A percentile compares a stretch with the other conserved stretches of the same genome.
Evolutionary conservation across 768 basidiomycete genomes (phyloP).

Genomic region (Hydnum rufescens): DNA sequence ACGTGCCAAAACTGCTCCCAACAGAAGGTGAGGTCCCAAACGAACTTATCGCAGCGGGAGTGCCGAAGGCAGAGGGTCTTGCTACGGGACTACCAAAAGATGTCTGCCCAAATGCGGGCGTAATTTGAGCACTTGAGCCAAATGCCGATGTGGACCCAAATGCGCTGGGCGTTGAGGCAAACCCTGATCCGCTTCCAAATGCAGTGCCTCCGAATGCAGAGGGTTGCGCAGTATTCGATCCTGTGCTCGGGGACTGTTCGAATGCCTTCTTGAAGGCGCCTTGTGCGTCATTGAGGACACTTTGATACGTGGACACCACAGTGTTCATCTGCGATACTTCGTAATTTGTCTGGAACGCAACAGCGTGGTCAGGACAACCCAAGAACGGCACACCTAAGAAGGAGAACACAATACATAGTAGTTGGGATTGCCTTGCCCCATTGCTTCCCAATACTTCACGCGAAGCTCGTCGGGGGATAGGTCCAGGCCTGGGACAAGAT

Average conservation of each 20-base stretch:
- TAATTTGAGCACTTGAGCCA: conserved; percentile 14
- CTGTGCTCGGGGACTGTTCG: neutral
- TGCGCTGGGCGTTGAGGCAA: conserved; percentile 10
- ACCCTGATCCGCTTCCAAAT: conserved; percentile 20
- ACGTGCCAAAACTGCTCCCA: conserved; percentile 15
- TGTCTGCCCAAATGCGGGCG: no score
- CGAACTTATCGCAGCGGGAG: no score
- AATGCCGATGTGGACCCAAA: conserved; percentile 14
- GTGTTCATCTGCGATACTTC: conserved; percentile 35
- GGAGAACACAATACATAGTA: conserved; percentile 42
- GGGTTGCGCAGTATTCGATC: conserved; percentile 8
- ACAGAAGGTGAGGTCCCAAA: conserved; percentile 8
- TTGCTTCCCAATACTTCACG: conserved; percentile 37
- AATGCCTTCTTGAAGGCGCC: conserved; percentile 34
- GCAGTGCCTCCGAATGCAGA: conserved; percentile 20
- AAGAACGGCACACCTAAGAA: neutral
- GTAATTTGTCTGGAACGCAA: conserved; percentile 28
- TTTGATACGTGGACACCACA: conserved; percentile 30
- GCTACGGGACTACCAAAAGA: no score
- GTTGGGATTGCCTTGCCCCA: conserved; percentile 31
- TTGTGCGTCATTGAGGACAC: conserved; percentile 28
- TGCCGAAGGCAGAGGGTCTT: no score
- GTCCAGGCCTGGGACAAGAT: conserved; percentile 44
- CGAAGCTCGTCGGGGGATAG: conserved; percentile 64
- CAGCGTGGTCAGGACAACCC: neutral